Base-by-base conservation (phyloP, 2,329 filamentous ascomycete genomes). In the Grosmannia clavigera region DNA sequence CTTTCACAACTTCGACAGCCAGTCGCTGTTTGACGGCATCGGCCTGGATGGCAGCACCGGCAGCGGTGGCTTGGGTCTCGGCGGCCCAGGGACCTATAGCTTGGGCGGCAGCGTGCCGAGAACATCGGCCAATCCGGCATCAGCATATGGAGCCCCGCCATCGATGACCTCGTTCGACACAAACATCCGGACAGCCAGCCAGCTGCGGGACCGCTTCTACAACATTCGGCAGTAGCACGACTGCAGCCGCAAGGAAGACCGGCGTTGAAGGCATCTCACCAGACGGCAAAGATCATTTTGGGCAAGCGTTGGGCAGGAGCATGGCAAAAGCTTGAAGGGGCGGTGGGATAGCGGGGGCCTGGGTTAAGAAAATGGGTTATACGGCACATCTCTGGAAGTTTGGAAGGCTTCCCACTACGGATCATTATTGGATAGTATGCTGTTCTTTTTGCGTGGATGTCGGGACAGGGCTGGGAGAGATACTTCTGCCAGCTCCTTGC, bases 111-210 rank as follows among this genome's bases (percentile, higher is more conserved):
- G 61, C 27, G 67, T 69, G 52, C 63, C 68, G 9, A 64, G 68
- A 11, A 56, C 68, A 6, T 62, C 68, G 16, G 66, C 65, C 25
- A 65, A 66, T 10, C 38, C 62, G 9, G 55, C 54, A 6, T 22
- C 58, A 3, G 59, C 51, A 5, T 65, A 63, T 33, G 60, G 59
- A 2, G n/a, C 62, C 33, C 16, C 61, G 40, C 31, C 64, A 4
- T 48, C 62, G 2, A 57, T 70, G 31, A 64, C 64, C 40, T 66
- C 64, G 2, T 71, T 70, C 58, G 69, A 72, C 53, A 43, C 69
- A 33, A 52, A 55, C 11, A 54, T 68, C 12, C 54, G 57, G 9
- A 51, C 54, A 16, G 58, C 46, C 52, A 48, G 33, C 14, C 38
- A 58, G 11, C 22, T 64, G 46, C 48, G 61, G 10, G 65, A 66